phyloP scores from a whole-genome alignment of 192 early-diverging fungal species.

The Haplosporangium gracile region DNA sequence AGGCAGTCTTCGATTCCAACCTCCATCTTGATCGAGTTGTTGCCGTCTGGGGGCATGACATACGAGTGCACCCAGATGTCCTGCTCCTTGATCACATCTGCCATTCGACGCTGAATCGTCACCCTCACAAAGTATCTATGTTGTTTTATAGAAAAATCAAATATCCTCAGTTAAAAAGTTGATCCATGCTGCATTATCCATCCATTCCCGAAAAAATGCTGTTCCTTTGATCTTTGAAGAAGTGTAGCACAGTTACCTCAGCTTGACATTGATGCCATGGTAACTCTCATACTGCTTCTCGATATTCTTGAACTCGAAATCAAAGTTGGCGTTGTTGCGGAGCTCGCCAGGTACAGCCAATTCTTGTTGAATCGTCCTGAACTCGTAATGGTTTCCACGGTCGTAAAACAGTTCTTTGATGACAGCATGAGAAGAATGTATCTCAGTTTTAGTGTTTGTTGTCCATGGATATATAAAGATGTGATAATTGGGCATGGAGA shows the following conservation, averaged over 20 bases:
- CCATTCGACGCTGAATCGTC: slow-evolving; percentile 87
- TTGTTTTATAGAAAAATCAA: no score
- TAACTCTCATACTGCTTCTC: slow-evolving; percentile 99
- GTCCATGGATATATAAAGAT: neutral
- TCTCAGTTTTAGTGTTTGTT: neutral
- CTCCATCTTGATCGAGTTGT: slow-evolving; percentile 99
- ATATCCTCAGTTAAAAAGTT: neutral
- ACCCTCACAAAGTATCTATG: slow-evolving; percentile 94
- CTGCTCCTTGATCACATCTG: slow-evolving; percentile 91
- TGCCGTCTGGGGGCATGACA: slow-evolving; percentile 89
- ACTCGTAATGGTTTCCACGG: slow-evolving; percentile 95
- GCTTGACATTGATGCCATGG: slow-evolving; percentile 97
- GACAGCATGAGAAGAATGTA: neutral
- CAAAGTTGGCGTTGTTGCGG: slow-evolving; percentile 80
- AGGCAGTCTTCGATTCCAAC: slow-evolving; percentile 99
- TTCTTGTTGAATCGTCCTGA: slow-evolving; percentile 93
- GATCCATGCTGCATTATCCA: neutral
- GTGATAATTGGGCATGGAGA: neutral
- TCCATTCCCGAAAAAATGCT: neutral
- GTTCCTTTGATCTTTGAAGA: neutral
- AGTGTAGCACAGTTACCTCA: slow-evolving; percentile 65
- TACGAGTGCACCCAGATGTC: slow-evolving; percentile 99
- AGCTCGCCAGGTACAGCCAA: slow-evolving; percentile 95
- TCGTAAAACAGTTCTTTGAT: slow-evolving; percentile 92
- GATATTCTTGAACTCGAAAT: slow-evolving; percentile 99